A percentile compares a stretch with the other conserved stretches of the same genome.
Evolutionary conservation across 495 filamentous ascomycete species (phyloP).

Genomic region (Daldinia decipiens): DNA sequence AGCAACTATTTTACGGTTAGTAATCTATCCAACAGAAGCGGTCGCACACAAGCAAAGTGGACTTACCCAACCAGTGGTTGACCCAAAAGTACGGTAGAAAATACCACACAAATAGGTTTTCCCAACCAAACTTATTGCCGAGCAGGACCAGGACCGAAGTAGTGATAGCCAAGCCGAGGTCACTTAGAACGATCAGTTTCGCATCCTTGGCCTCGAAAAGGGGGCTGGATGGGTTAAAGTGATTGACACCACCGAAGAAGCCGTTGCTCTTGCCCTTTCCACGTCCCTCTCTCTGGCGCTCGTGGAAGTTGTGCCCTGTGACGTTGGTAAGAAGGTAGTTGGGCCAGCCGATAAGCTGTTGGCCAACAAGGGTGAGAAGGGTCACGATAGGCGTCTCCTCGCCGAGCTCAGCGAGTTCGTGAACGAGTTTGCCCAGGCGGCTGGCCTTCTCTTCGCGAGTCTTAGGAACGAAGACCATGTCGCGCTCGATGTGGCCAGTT

Average conservation of each 20-base stretch:
- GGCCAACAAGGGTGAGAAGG: slow-evolving; percentile 72
- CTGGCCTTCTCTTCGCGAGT: slow-evolving; percentile 79
- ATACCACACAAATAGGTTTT: slow-evolving; percentile 93
- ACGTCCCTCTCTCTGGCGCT: slow-evolving; percentile 83
- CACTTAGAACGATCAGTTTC: slow-evolving; percentile 82
- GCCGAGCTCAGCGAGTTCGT: slow-evolving; percentile 85
- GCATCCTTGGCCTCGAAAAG: slow-evolving; percentile 91
- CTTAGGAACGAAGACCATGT: slow-evolving; percentile 97
- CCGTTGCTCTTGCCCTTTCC: slow-evolving; percentile 92
- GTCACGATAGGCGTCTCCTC: slow-evolving; percentile 95
- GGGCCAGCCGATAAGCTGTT: slow-evolving; percentile 92
- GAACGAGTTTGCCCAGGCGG: slow-evolving; percentile 71
- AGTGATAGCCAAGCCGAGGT: slow-evolving; percentile 76
- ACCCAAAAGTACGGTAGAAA: slow-evolving; percentile 96
- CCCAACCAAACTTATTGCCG: slow-evolving; percentile 79
- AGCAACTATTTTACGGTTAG: slow-evolving; percentile 66
- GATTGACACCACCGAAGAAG: slow-evolving; percentile 83
- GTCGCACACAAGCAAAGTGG: neutral
- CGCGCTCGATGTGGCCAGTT: slow-evolving; percentile 92
- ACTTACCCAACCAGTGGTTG: slow-evolving; percentile 93
- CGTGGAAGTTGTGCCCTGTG: slow-evolving; percentile 93
- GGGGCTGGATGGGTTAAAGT: slow-evolving; percentile 88
- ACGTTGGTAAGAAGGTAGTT: slow-evolving; percentile 88
- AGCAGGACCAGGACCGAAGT: slow-evolving; percentile 64
- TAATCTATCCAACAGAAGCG: slow-evolving; percentile 26